Evolutionary conservation across 1,284 basidiomycete genomes (phyloP).

Genomic region (Boletellus dicymbophilus): DNA sequence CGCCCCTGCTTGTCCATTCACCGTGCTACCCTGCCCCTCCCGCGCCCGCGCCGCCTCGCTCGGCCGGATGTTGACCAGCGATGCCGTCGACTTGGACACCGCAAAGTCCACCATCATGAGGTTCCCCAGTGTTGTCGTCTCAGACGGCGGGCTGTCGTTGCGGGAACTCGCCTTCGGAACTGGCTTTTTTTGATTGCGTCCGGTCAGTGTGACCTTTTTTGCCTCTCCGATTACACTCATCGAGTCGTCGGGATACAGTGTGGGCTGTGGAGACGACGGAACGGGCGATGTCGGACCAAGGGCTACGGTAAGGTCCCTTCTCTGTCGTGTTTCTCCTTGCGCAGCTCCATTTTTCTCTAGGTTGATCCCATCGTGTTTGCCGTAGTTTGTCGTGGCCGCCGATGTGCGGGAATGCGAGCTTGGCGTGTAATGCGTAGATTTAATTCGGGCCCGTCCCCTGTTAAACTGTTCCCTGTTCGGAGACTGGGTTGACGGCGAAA

Average conservation of each 20-base stretch:
- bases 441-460: slow-evolving; percentile 61
- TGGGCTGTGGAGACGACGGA: slow-evolving; percentile 53
- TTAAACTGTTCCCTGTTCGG: slow-evolving; percentile 25
- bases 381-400: slow-evolving; percentile 36
- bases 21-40: slow-evolving; percentile 8
- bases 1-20: slow-evolving; percentile 1
- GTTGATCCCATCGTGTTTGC: slow-evolving; percentile 31
- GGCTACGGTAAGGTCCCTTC: slow-evolving; percentile 52
- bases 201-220: slow-evolving; percentile 27
- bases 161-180: slow-evolving; percentile 22
- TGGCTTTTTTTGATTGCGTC: slow-evolving; percentile 36
- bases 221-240: slow-evolving; percentile 55
- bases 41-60: slow-evolving; percentile 25
- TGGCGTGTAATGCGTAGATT: slow-evolving; percentile 65
- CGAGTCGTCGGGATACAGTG: slow-evolving; percentile 71
- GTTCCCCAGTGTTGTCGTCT: slow-evolving; percentile 52
- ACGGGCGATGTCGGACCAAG: slow-evolving; percentile 51
- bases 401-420: slow-evolving; percentile 57
- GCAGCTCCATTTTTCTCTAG: slow-evolving; percentile 33
- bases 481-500: slow-evolving; percentile 40
- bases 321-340: slow-evolving; percentile 46
- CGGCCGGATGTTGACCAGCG: slow-evolving; percentile 35
- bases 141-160: slow-evolving; percentile 37
- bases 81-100: slow-evolving; percentile 36
- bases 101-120: slow-evolving; percentile 61